A percentile compares a stretch with the other conserved stretches of the same genome.
phyloP scores from a whole-genome alignment of 192 early-diverging fungal species.

The Umbelopsis sp. region DNA sequence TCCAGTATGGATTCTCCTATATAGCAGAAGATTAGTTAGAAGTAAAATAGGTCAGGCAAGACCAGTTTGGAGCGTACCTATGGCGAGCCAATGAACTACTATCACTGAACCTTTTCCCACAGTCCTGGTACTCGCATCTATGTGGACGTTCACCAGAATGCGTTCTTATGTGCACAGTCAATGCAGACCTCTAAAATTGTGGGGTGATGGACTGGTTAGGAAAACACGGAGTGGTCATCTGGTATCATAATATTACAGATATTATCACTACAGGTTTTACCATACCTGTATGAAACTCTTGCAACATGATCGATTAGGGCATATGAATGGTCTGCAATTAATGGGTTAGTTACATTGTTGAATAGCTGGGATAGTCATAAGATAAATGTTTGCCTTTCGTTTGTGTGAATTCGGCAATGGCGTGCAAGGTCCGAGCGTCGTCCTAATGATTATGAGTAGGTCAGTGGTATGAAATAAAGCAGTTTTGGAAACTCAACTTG shows the following conservation, averaged over 20 bases:
- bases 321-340: constrained; percentile 61
- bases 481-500: background rate
- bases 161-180: constrained; percentile 79
- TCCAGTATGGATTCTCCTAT: constrained; percentile 68
- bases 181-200: constrained; percentile 65
- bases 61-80: constrained; percentile 50
- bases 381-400: constrained; percentile 55
- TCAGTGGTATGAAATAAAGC: background rate
- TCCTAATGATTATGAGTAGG: constrained; percentile 26
- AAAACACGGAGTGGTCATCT: constrained; percentile 8
- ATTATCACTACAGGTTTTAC: background rate
- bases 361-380: background rate
- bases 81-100: constrained; percentile 78
- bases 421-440: constrained; percentile 71
- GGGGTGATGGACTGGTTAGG: background rate
- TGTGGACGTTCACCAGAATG: constrained; percentile 81
- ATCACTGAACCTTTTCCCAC: constrained; percentile 78
- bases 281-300: constrained; percentile 76
- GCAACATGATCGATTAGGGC: constrained; percentile 60
- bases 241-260: background rate
- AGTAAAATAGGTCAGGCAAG: background rate
- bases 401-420: constrained; percentile 77
- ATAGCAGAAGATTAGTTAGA: background rate
- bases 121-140: constrained; percentile 65
- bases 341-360: background rate